phyloP scores from a whole-genome alignment of 176 grass and related monocot species.

The Luzula sylvatica region DNA sequence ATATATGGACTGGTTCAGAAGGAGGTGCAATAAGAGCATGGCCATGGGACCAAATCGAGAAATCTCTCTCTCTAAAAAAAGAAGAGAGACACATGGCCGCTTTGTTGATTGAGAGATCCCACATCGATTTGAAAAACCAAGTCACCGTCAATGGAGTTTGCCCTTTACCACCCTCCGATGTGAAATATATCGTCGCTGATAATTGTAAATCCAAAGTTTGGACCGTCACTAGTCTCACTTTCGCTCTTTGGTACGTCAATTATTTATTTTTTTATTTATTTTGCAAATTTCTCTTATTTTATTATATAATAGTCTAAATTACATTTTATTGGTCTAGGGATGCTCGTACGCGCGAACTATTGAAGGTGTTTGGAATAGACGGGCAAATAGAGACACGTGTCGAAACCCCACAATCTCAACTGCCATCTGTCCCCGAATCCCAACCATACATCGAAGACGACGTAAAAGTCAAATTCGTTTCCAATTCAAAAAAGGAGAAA shows the following conservation, averaged over 20 bases:
- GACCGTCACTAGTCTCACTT: slow-evolving; percentile 63
- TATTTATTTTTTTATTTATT: slow-evolving; percentile 4
- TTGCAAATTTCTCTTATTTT: not conserved
- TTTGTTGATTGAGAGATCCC: slow-evolving; percentile 77
- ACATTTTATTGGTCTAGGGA: slow-evolving; percentile 52
- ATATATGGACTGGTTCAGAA: slow-evolving; percentile 94
- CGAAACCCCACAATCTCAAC: slow-evolving; percentile 34
- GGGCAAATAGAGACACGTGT: slow-evolving; percentile 53
- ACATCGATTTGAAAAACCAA: slow-evolving; percentile 74
- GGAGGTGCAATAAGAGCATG: slow-evolving; percentile 72
- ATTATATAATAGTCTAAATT: not conserved
- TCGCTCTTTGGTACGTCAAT: slow-evolving; percentile 69
- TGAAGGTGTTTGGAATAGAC: slow-evolving; percentile 87
- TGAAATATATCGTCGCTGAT: slow-evolving; percentile 70
- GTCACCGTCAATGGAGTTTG: slow-evolving; percentile 72
- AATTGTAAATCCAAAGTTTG: slow-evolving; percentile 70
- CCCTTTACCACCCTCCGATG: slow-evolving; percentile 57
- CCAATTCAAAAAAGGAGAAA: slow-evolving; percentile 73
- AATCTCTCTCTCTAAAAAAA: slow-evolving; percentile 59
- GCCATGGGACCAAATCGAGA: slow-evolving; percentile 82
- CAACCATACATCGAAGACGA: slow-evolving; percentile 72
- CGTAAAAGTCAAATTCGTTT: slow-evolving; percentile 54
- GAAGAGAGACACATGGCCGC: slow-evolving; percentile 92
- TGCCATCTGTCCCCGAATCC: slow-evolving; percentile 25
- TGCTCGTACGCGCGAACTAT: slow-evolving; percentile 78